Evolutionary conservation across 352 stramenopile species (phyloP), one percentile per base, ranked within the genome.

Genomic region (Phytophthora syringae): DNA sequence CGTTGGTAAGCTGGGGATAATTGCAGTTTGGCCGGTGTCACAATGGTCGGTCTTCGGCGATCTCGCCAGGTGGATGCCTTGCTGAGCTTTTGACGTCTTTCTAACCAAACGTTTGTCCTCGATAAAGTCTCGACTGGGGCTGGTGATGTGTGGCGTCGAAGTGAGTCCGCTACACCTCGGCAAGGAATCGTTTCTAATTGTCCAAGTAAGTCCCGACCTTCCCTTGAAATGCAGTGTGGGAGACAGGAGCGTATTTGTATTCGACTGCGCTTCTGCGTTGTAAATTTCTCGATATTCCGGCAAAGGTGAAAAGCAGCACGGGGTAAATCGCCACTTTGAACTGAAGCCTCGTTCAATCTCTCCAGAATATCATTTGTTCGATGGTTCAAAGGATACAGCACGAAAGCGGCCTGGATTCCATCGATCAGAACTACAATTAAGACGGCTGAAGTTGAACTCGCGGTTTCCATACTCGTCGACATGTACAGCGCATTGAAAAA

Each of bases 401-500:
- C 58, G 28, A n/a, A 37, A 16, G 42, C 36, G 0, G 44, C 43
- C 28, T 72, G 63, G 0, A 49, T 13, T 2, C 73, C 40, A 42
- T 81, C 70, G 18, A 79, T 56, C 0, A 57, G 5, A 15, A 77
- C 70, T 20, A 80, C 53, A 6, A 64, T 43, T 0, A 61, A n/a
- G 12, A 73, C 65, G 0, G 57, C 76, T 2, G 54, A 58, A 15
- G 30, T 55, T 5, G 69, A 74, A 10, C 43, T 61, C 11, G 69
- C 58, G 7, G 47, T 70, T 20, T 76, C 56, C 63, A 73, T 69
- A 24, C 42, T 60, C 13, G 66, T 72, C 5, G 68, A 24, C 50
- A 67, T 55, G 36, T 76, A 73, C 21, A 76, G 15, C 0, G 58
- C 69, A 12, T 74, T 73, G 50, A 74, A 77, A 11, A 77, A 70